Percentiles rank a stretch among this genome's conserved stretches.
Conservation (phyloP, 2,329 filamentous ascomycete genomes). For the Aspergillus japonicus region DNA sequence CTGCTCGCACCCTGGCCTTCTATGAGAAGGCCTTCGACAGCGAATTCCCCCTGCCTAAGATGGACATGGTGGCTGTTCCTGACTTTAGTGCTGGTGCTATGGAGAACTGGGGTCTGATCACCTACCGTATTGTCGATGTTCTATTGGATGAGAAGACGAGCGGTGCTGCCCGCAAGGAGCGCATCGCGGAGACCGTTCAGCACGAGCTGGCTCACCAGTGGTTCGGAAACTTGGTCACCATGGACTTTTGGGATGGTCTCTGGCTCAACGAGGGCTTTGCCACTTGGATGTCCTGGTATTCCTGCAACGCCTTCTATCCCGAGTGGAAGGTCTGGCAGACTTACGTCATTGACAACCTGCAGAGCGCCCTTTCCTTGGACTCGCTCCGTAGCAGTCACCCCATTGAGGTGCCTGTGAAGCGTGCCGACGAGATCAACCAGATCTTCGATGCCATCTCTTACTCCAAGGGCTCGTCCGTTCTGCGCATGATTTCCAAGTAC, state of each 20-base stretch:
- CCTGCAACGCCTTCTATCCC: conserved; percentile 90
- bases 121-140: conserved; percentile 88
- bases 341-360: conserved; percentile 89
- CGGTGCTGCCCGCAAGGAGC: conserved; percentile 84
- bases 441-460: conserved; percentile 98
- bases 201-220: conserved; percentile 97
- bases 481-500: conserved; percentile 96
- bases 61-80: conserved; percentile 95
- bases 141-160: conserved; percentile 89
- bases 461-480: conserved; percentile 90
- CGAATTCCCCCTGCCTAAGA: conserved; percentile 84
- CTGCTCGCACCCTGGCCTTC: conserved; percentile 84
- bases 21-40: conserved; percentile 94
- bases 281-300: conserved; percentile 92
- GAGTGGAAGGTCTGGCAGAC: conserved; percentile 98
- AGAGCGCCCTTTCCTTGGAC: conserved; percentile 82
- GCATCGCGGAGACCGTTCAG: conserved; percentile 92
- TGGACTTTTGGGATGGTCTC: conserved; percentile 97
- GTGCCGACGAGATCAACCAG: conserved; percentile 93
- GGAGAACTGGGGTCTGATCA: conserved; percentile 98
- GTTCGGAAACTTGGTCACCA: conserved; percentile 96
- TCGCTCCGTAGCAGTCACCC: conserved; percentile 92
- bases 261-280: conserved; percentile 96
- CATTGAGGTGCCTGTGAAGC: conserved; percentile 93
- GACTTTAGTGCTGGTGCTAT: conserved; percentile 95